These are phyloP conservation scores for Sporothrix schenckii DNA, from an alignment of 2,329 filamentous ascomycete species.

Conservation along the genomic window DNA sequence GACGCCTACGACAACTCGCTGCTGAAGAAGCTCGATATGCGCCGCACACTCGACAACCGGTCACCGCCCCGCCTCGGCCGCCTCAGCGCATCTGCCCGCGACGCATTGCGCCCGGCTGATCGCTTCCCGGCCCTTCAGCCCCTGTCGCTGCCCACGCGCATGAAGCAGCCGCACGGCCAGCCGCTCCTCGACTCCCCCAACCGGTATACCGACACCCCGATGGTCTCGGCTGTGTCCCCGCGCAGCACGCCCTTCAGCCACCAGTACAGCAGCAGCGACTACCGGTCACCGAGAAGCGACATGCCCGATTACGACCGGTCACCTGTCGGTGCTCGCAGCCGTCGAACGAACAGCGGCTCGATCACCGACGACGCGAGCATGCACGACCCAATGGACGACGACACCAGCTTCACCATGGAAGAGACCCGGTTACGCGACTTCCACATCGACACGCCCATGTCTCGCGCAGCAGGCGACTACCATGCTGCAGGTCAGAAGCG, in stretches of 20 bases:
- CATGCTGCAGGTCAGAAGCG: conserved; percentile 56
- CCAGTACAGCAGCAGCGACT: conserved; percentile 41
- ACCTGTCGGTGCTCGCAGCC: conserved; percentile 48
- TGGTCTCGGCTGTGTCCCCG: conserved; percentile 54
- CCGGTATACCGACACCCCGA: conserved; percentile 51
- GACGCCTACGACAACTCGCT: conserved; percentile 55
- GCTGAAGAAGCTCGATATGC: conserved; percentile 59
- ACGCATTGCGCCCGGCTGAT: conserved; percentile 39
- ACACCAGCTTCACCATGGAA: conserved; percentile 52
- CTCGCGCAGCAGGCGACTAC: conserved; percentile 41
- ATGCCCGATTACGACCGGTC: conserved; percentile 52
- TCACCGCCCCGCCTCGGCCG: conserved; percentile 50
- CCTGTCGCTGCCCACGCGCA: conserved; percentile 52
- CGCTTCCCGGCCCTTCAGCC: conserved; percentile 49
- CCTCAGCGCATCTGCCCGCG: conserved; percentile 46
- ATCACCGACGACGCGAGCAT: conserved; percentile 51
- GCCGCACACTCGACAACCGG: conserved; percentile 50
- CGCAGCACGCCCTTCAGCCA: conserved; percentile 50
- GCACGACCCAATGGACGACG: conserved; percentile 56
- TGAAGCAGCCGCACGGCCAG: conserved; percentile 45
- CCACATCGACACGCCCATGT: conserved; percentile 50
- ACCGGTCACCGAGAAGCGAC: conserved; percentile 50
- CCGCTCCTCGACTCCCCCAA: conserved; percentile 51
- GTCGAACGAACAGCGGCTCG: conserved; percentile 54
- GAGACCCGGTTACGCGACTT: conserved; percentile 49